Evolutionary conservation across 805 yeast species (phyloP).

Genomic region (Candida loeiensis): DNA sequence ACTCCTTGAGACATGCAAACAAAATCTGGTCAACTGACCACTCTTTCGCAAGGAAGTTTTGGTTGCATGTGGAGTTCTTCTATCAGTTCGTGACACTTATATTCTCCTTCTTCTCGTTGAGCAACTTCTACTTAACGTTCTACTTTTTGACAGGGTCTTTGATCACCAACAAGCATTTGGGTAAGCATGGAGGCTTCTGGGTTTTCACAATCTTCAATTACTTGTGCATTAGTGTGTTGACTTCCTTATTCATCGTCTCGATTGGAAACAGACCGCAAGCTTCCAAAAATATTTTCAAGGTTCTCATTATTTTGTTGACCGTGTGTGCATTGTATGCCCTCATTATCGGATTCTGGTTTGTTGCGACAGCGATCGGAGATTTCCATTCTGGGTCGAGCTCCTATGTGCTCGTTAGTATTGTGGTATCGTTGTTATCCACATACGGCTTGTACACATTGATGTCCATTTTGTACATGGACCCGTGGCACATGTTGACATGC

Average conservation of each 20-base stretch:
- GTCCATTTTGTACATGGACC: conserved; percentile 85
- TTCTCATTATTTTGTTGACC: conserved; percentile 68
- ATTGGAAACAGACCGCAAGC: conserved; percentile 99
- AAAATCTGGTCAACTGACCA: conserved; percentile 27
- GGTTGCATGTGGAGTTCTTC: conserved; percentile 22
- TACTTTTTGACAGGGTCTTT: conserved; percentile 69
- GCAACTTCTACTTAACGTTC: conserved; percentile 27
- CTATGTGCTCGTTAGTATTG: conserved; percentile 65
- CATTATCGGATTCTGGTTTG: conserved; percentile 78
- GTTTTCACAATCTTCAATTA: conserved; percentile 84
- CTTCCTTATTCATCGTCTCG: conserved; percentile 86
- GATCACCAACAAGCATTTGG: conserved; percentile 40
- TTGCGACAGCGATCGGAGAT: conserved; percentile 47
- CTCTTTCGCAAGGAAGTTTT: conserved; percentile 19
- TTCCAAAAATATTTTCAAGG: conserved; percentile 71
- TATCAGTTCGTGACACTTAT: conserved; percentile 21
- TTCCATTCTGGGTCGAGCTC: conserved; percentile 41
- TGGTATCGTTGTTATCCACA: conserved; percentile 83
- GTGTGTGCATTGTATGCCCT: conserved; percentile 80
- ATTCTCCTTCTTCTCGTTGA: conserved; percentile 25
- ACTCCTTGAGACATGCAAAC: conserved; percentile 21
- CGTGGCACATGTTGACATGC: conserved; percentile 93
- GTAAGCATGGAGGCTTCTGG: conserved; percentile 74
- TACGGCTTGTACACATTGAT: conserved; percentile 83
- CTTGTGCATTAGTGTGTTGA: conserved; percentile 72